phyloP scores from a whole-genome alignment of 352 stramenopile genomes.

The Pythium pectinolyticum region DNA sequence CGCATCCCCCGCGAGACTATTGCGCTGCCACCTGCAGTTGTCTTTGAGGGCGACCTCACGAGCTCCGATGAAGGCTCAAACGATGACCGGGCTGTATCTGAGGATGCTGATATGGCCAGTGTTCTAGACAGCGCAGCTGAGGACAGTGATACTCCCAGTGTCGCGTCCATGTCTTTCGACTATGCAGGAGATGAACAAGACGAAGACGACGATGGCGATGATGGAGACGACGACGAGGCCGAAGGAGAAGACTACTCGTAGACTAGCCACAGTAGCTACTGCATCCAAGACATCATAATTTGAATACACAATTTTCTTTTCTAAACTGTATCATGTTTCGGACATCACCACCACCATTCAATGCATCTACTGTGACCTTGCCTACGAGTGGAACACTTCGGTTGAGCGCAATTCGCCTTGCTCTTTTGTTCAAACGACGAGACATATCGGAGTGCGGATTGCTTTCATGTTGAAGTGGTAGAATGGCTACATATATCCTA shows the following conservation, averaged over 20 bases:
- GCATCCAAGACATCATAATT: neutral
- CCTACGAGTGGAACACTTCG: no score
- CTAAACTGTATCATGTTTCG: no score
- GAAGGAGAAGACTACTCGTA: neutral
- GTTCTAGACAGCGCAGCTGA: neutral
- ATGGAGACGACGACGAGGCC: neutral
- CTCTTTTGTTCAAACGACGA: no score
- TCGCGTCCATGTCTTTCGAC: neutral
- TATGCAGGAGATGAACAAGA: neutral
- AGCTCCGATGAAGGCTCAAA: neutral
- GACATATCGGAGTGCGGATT: no score
- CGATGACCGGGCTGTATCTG: neutral
- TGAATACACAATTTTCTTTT: neutral
- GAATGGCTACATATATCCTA: no score
- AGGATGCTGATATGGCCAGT: neutral
- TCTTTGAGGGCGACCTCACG: neutral
- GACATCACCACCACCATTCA: no score
- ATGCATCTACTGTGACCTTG: no score
- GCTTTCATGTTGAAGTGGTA: no score
- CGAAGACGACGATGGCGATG: neutral
- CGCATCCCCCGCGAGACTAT: neutral
- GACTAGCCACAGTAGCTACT: neutral
- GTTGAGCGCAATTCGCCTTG: no score
- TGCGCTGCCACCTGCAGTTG: neutral
- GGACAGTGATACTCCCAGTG: neutral